These are phyloP conservation scores for Gardenia jasminoides DNA, from an alignment of 257 asterid genomes.

Conservation along the genomic window DNA sequence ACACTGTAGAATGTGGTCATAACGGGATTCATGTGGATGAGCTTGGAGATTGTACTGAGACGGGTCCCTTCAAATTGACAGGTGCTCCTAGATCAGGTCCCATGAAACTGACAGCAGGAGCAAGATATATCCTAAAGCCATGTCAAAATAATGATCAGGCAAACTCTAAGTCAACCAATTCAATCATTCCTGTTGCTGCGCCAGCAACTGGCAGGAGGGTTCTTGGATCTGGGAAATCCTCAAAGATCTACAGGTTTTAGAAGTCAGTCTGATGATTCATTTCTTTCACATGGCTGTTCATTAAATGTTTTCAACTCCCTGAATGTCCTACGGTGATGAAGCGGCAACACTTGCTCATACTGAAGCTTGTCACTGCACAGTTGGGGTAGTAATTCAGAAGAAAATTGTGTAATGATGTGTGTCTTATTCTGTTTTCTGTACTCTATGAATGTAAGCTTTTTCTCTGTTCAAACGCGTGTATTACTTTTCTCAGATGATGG, in stretches of 20 bases:
- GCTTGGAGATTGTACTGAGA: constrained; percentile 13
- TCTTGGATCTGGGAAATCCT: constrained; percentile 31
- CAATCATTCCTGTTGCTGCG: constrained; percentile 28
- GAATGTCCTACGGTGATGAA: background rate
- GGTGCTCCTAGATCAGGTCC: constrained; percentile 36
- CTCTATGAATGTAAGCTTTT: background rate
- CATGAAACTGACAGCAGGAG: constrained; percentile 40
- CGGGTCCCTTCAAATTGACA: constrained; percentile 14
- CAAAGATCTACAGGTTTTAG: constrained; percentile 32
- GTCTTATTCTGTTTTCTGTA: background rate
- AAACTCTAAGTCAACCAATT: constrained; percentile 27
- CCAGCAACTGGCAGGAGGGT: constrained; percentile 23
- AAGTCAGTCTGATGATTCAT: constrained; percentile 16
- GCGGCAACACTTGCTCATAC: constrained; percentile 7
- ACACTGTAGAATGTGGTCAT: constrained; percentile 22
- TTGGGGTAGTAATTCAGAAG: constrained; percentile 9
- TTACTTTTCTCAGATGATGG: background rate
- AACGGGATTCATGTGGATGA: constrained; percentile 20
- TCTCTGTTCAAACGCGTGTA: background rate
- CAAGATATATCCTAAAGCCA: constrained; percentile 43
- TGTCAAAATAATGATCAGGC: constrained; percentile 32
- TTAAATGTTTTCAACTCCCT: background rate
- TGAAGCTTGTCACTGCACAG: background rate
- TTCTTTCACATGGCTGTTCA: background rate
- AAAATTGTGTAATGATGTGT: constrained; percentile 1